Evolutionary conservation across 2,329 filamentous ascomycete species (phyloP).

Genomic region (Penicillium crustosum): DNA sequence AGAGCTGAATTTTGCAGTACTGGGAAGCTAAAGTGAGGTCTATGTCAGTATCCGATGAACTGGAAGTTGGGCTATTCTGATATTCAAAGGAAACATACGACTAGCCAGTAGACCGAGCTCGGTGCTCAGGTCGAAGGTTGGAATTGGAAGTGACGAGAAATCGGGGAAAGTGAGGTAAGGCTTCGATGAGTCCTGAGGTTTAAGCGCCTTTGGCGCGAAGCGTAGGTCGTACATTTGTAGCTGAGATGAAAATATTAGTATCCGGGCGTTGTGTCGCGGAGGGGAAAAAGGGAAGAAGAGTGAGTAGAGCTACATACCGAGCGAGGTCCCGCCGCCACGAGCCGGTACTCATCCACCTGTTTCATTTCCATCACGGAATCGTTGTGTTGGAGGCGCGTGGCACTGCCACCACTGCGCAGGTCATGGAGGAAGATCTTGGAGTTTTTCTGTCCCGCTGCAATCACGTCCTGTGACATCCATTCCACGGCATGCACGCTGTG

Average conservation of each 20-base stretch:
- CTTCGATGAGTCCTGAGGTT: conserved; percentile 28
- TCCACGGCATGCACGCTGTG: conserved; percentile 37
- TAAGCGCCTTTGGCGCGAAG: conserved; percentile 30
- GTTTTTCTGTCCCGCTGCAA: conserved; percentile 38
- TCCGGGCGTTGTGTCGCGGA: neutral
- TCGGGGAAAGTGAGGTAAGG: conserved; percentile 41
- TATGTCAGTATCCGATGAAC: neutral
- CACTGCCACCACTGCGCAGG: conserved; percentile 34
- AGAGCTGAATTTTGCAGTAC: conserved; percentile 37
- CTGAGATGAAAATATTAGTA: conserved; percentile 20
- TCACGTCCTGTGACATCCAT: conserved; percentile 39
- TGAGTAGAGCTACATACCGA: conserved; percentile 26
- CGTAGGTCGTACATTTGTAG: conserved; percentile 46
- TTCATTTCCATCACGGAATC: conserved; percentile 37
- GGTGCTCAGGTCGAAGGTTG: conserved; percentile 39
- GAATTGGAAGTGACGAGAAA: conserved; percentile 28
- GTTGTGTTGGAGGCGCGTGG: conserved; percentile 36
- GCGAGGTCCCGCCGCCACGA: conserved; percentile 36
- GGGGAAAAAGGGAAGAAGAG: neutral
- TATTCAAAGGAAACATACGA: conserved; percentile 26
- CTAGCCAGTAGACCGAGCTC: conserved; percentile 42
- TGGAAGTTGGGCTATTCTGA: neutral
- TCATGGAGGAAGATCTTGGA: conserved; percentile 39
- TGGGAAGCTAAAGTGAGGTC: conserved; percentile 30
- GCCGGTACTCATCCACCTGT: conserved; percentile 36